Percentiles rank a stretch among this genome's conserved stretches.
Conservation (phyloP, 208 protist genomes). For the Novymonas esmeraldas region DNA sequence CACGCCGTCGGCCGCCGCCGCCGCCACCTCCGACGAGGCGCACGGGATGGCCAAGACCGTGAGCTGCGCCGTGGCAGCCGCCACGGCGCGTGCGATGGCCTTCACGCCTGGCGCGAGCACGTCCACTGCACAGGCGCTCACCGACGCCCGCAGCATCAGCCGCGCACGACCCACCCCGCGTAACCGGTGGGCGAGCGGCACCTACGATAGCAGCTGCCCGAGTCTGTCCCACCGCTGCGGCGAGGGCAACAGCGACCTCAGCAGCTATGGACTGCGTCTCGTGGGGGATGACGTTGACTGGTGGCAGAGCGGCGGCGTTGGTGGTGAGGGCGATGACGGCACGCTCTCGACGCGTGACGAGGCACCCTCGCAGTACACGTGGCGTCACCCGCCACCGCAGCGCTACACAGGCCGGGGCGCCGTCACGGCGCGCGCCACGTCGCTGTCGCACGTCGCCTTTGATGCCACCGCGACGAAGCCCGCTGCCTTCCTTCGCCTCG, state of each 20-base stretch:
- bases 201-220: slow-evolving; percentile 8
- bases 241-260: slow-evolving; percentile 1
- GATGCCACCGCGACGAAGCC: no score
- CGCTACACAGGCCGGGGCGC: background rate
- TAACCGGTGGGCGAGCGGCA: slow-evolving; percentile 2
- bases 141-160: background rate
- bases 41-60: no score
- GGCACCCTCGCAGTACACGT: slow-evolving; percentile 7
- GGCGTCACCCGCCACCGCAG: slow-evolving; percentile 2
- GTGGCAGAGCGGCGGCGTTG: background rate
- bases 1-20: background rate
- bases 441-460: no score
- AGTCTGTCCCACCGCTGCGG: slow-evolving; percentile 1
- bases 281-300: slow-evolving; percentile 10
- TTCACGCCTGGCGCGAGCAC: slow-evolving; percentile 8
- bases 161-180: background rate
- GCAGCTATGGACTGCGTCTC: slow-evolving; percentile 5
- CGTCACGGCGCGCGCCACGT: no score
- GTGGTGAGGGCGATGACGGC: no score
- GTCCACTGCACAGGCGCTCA: background rate
- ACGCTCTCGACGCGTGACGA: background rate
- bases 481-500: background rate
- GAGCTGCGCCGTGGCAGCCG: background rate
- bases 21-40: no score
- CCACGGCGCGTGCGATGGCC: background rate